Evolutionary conservation across 805 yeast genomes (phyloP), one percentile per base, ranked within the genome.

Genomic region (Isabelozyma heimii): DNA sequence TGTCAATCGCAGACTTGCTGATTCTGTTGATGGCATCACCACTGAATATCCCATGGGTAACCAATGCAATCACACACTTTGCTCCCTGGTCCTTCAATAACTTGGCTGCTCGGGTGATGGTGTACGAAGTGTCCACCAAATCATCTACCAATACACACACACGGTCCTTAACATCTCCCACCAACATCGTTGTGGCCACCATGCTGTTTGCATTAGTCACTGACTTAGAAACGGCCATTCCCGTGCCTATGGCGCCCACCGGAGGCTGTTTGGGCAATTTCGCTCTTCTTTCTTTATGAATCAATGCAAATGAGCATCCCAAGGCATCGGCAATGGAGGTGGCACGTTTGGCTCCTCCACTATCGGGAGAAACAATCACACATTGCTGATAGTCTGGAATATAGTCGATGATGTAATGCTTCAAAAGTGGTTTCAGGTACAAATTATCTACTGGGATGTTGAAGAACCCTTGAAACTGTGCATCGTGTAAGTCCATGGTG

Each of bases 341-440:
- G 30, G 99, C 97, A 55, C 99, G 76, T 67, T 94, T 94, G 44
- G 99, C 99, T 53, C 99, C 99, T 62, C 99, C 99, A 17, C 97
- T 94, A 69, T 94, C 99, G 0, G 99, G 99, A 1, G 97, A 90
- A 33, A 94, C 97, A 58, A 94, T 83, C 7, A 94, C 96, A 40
- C 92, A 87, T 39, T 91, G 86, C 55, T 81, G 81, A 63, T 84
- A 89, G 52, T 88, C 69, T n/a, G 95, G 92, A 48, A 94, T 84
- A 53, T 77, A 76, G 50, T 85, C 84, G 17, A 82, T 76, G 51
- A 94, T 91, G 68, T 91, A 94, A 56, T 89, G 87, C 65, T 89
- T 91, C 48, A 92, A 73, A 49, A 94, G 74, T 1, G 97, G 97
- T 63, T 87, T 86, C 43, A 94, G 89, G 65, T 89, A 90, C 55